Percentiles rank a stretch among this genome's conserved stretches.
These are phyloP conservation scores for Boechera retrofracta DNA, from an alignment of 345 rosid genomes.

Conservation along the genomic window DNA sequence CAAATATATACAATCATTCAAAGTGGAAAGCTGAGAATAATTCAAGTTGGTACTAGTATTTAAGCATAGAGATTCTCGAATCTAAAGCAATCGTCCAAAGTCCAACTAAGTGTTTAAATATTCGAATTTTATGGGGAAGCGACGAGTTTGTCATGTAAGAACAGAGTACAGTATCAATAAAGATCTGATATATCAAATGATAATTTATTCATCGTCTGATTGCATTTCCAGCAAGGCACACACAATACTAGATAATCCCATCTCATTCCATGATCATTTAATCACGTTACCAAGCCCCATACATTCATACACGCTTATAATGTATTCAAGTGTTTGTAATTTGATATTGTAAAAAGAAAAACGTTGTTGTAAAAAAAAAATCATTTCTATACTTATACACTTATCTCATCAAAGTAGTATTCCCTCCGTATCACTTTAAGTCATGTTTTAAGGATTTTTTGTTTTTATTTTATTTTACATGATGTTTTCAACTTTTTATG, in stretches of 20 bases:
- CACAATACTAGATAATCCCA: slow-evolving; percentile 10
- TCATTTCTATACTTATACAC: background rate
- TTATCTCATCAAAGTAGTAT: background rate
- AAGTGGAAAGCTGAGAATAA: background rate
- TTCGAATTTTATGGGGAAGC: slow-evolving; percentile 26
- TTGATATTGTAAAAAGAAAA: background rate
- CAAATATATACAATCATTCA: background rate
- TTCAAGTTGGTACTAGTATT: slow-evolving; percentile 8
- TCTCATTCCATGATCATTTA: background rate
- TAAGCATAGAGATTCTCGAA: slow-evolving; percentile 36
- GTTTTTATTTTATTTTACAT: no score
- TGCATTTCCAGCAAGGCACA: slow-evolving; percentile 32
- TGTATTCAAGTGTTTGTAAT: background rate
- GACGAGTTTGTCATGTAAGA: slow-evolving; percentile 40
- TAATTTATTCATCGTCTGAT: background rate
- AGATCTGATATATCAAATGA: slow-evolving; percentile 26
- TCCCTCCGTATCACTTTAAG: no score
- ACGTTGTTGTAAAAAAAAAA: background rate
- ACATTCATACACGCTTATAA: background rate
- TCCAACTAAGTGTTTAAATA: slow-evolving; percentile 25
- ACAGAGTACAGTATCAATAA: slow-evolving; percentile 35
- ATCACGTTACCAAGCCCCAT: slow-evolving; percentile 15
- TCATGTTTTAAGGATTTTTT: no score
- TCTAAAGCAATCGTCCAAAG: slow-evolving; percentile 33
- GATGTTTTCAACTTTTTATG: no score